A percentile compares a stretch with the other conserved stretches of the same genome.
Conservation (phyloP, 371 early-diverging fungal species). For the Phascolomyces articulosus region DNA sequence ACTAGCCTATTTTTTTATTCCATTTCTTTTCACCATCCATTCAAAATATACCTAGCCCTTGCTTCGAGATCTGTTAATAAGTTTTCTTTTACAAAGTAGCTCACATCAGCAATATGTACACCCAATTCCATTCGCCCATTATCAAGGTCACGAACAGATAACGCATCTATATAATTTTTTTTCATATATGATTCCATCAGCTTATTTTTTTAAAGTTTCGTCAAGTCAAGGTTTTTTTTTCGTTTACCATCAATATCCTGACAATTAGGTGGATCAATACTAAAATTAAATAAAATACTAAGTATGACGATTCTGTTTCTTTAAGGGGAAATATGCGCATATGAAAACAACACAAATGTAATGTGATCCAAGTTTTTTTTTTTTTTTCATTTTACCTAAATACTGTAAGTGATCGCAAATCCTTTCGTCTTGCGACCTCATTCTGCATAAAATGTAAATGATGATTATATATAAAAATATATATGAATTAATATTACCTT, state of each 20-base stretch:
- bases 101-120: constrained; percentile 98
- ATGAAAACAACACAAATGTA: background rate
- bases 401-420: constrained; percentile 54
- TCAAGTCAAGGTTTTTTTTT: too few relatives aligned
- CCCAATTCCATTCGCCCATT: constrained; percentile 76
- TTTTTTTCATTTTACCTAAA: constrained; percentile 33
- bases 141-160: constrained; percentile 68
- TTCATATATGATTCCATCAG: background rate
- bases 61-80: constrained; percentile 91
- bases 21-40: background rate
- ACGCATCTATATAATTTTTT: constrained; percentile 71
- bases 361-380: background rate
- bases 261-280: constrained; percentile 93
- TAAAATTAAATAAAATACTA: constrained; percentile 25
- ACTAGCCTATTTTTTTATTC: background rate
- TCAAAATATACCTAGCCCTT: constrained; percentile 44
- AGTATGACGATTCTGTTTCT: too few relatives aligned
- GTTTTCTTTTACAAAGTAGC: constrained; percentile 84
- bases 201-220: background rate
- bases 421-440: constrained; percentile 56
- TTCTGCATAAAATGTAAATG: constrained; percentile 17
- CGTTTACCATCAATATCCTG: constrained; percentile 83
- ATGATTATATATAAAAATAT: background rate
- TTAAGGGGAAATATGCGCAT: background rate
- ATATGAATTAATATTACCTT: background rate